Evolutionary conservation across 2,329 filamentous ascomycete genomes (phyloP).

Genomic region (Trichoderma sp.): DNA sequence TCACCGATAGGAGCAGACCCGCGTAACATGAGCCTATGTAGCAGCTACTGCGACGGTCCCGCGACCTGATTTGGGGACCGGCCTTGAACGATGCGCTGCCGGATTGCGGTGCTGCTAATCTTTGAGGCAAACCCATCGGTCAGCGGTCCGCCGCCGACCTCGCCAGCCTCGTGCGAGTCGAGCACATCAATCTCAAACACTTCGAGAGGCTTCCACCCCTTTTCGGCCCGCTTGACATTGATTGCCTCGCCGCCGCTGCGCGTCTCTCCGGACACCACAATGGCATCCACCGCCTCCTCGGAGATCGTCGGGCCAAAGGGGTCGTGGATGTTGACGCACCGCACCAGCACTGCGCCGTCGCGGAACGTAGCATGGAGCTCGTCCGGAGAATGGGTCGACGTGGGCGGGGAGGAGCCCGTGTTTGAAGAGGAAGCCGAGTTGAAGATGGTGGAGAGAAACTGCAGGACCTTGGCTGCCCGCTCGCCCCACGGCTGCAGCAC

Average conservation of each 20-base stretch:
- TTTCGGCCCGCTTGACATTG: slow-evolving; percentile 76
- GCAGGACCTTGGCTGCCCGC: slow-evolving; percentile 68
- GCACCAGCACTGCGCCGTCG: slow-evolving; percentile 63
- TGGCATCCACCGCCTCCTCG: slow-evolving; percentile 72
- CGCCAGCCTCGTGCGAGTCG: slow-evolving; percentile 53
- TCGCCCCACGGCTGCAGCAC: slow-evolving; percentile 78
- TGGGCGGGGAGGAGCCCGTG: slow-evolving; percentile 19
- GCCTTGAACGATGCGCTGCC: slow-evolving; percentile 50
- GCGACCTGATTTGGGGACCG: no score
- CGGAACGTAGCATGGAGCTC: slow-evolving; percentile 56
- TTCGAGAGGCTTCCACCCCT: slow-evolving; percentile 74
- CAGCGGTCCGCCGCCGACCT: slow-evolving; percentile 52
- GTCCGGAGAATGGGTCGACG: slow-evolving; percentile 29
- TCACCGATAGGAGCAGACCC: no score
- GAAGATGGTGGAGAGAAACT: slow-evolving; percentile 71
- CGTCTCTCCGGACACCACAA: slow-evolving; percentile 89
- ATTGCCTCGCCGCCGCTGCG: slow-evolving; percentile 79
- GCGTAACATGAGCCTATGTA: no score
- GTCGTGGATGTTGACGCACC: slow-evolving; percentile 84
- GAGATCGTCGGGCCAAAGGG: slow-evolving; percentile 89
- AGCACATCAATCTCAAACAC: slow-evolving; percentile 91
- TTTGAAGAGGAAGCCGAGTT: slow-evolving; percentile 44
- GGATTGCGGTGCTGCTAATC: slow-evolving; percentile 88
- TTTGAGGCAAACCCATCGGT: slow-evolving; percentile 70
- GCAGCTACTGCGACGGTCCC: no score